These are phyloP conservation scores for Penicillium robsamsonii DNA, from an alignment of 495 filamentous ascomycete genomes.

Conservation along the genomic window DNA sequence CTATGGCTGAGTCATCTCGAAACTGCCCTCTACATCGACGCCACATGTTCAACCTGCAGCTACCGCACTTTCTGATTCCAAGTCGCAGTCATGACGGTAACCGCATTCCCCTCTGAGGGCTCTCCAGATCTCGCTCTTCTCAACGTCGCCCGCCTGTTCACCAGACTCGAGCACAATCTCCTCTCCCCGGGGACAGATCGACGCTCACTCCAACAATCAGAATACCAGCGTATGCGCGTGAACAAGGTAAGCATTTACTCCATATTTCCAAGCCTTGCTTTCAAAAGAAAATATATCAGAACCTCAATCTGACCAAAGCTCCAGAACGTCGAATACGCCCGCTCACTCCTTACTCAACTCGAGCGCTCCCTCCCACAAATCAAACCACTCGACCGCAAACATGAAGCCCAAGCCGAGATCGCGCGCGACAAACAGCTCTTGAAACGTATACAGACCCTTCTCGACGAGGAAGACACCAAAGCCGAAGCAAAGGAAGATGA, in stretches of 20 bases:
- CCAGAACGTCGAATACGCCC: conserved; percentile 80
- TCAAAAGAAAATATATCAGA: neutral
- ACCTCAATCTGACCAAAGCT: conserved; percentile 5
- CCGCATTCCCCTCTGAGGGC: conserved; percentile 29
- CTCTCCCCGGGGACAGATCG: conserved; percentile 63
- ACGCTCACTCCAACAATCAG: conserved; percentile 57
- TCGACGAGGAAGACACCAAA: conserved; percentile 46
- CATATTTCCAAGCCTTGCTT: neutral
- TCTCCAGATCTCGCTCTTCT: conserved; percentile 46
- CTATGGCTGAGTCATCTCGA: neutral
- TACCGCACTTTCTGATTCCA: neutral
- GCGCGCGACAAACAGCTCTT: conserved; percentile 59
- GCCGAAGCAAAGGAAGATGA: conserved; percentile 15
- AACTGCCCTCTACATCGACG: neutral
- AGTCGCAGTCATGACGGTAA: conserved; percentile 30
- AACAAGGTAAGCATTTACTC: conserved; percentile 21
- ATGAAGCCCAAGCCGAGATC: conserved; percentile 66
- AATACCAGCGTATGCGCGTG: conserved; percentile 68
- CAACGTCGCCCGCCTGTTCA: conserved; percentile 70
- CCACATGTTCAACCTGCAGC: neutral
- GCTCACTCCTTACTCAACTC: conserved; percentile 67
- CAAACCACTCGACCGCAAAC: conserved; percentile 62
- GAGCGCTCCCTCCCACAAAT: conserved; percentile 68
- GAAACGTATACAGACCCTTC: conserved; percentile 61
- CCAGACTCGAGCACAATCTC: conserved; percentile 69